Base-by-base conservation (phyloP, 1,139 yeast species). In the Candida frijolesensis region DNA sequence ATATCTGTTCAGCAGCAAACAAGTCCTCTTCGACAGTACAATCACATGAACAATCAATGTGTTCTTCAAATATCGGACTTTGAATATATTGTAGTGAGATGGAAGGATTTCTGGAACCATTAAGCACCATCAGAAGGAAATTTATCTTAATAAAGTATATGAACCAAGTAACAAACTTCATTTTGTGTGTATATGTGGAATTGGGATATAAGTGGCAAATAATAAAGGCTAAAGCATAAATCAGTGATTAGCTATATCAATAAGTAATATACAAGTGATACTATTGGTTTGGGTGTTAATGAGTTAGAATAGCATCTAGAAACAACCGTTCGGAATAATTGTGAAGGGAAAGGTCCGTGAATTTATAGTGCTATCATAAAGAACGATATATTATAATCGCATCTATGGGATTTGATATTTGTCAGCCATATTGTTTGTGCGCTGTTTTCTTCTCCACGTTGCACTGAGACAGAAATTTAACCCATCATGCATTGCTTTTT, bases 71-170 rank as follows among this genome's bases (percentile, higher is more conserved):
- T 15, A 72, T 57, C 10, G 77, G 64, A 49, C 77, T 71, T 44
- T 73, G 76, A 22, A 75, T 64, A 54, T 62, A 66, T 34, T 66
- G 67, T 41, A 73, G 51, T 35, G 70, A 60, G 18, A 68, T 61
- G 30, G 72, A 70, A 46, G 70, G 68, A 45, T 64, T 66, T 49
- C 79, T 64, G 49, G 76, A 66, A 49, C 63, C 67, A 50, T 66
- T 62, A 34, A 76, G 68, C n/a, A 76, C 57, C 22, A 73, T 61
- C 50, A 68, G 75, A 43, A 76, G 62, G 35, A 76, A 53, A 53
- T 76, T 76, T 39, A 71, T 63, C 57, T 75, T 74, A 47, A 76
- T 61, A 39, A 70, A 59, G 55, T 75, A 74, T 52, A 75, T 57
- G 25, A 74, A 56, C 54, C 72, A 63, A 38, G 70, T 57, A 12